Evolutionary conservation across 139 green algal genomes (phyloP), one percentile per base, ranked within the genome.

Genomic region (Trebouxia sp.): DNA sequence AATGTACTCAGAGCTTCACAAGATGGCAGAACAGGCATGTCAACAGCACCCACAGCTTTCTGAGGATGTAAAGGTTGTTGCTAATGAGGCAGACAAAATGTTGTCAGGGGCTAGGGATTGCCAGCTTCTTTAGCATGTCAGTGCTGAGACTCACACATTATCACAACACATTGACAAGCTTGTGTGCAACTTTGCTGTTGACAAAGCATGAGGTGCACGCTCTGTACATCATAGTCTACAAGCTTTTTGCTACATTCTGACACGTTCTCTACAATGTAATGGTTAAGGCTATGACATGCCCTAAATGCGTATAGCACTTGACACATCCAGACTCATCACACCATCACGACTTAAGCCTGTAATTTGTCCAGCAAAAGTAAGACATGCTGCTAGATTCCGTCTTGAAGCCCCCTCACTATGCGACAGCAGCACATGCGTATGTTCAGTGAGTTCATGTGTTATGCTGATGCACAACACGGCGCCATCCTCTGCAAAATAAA

Each of bases 151-250:
- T 65, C 53, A 65, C 53, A 5, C 53, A 5, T 65, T 65, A 65
- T 65, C 53, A 65, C 53, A 65, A 62, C 51, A 62, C 53, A 65
- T 65, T 65, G 53, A 65, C 53, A 65, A 65, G 53, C 53, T 65
- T 65, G 6, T 65, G 53, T 65, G 53, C 53, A 65, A 65, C 53
- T 65, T 65, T 65, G 53, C 53, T 65, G 53, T 65, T 9, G 53
- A 65, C 53, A 65, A 65, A 65, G 53, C 53, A 65, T 65, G 53
- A 65, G 53, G 53, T 65, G 53, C 53, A 65, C 53, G 53, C 6
- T 37, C 53, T 65, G 53, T 65, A 65, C 53, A 65, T 65, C 53
- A 65, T 65, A 65, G 53, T 65, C 11, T 65, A n/a, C 53, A 65
- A 65, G 53, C 53, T 65, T 65, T 65, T 65, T 65, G 53, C 53